phyloP scores from a whole-genome alignment of 495 filamentous ascomycete genomes.

The Trichocladium uniseriatum region DNA sequence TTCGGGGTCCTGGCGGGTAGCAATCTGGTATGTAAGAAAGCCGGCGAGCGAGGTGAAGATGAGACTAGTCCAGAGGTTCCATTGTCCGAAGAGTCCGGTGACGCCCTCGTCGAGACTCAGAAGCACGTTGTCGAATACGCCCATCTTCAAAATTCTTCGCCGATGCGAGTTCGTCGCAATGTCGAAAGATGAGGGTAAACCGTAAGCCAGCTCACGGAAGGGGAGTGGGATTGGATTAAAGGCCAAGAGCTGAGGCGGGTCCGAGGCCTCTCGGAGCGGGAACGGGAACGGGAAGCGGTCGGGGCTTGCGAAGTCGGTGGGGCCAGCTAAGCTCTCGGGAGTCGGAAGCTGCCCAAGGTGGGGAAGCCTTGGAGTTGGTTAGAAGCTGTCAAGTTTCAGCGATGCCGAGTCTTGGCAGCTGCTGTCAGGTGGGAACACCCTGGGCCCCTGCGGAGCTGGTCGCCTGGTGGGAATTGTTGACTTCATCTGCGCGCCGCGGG shows the following conservation, averaged over 20 bases:
- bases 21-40: conserved; percentile 44
- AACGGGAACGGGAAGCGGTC: background rate
- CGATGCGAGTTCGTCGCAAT: no score
- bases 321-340: background rate
- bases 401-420: background rate
- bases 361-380: background rate
- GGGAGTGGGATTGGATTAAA: no score
- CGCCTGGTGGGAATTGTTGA: background rate
- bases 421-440: background rate
- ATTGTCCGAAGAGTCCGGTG: conserved; percentile 59
- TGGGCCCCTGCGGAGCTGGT: background rate
- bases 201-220: no score
- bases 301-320: background rate
- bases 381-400: background rate
- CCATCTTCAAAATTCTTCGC: conserved; percentile 11
- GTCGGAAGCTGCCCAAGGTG: background rate
- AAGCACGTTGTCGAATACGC: conserved; percentile 38
- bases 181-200: no score
- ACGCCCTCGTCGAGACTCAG: conserved; percentile 59
- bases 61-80: conserved; percentile 65
- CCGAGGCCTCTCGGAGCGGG: background rate
- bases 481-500: background rate
- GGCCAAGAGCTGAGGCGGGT: background rate
- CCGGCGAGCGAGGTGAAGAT: conserved; percentile 51
- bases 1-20: conserved; percentile 59